Evolutionary conservation across 2,329 filamentous ascomycete species (phyloP).

Genomic region (Lachnum nothofagi): DNA sequence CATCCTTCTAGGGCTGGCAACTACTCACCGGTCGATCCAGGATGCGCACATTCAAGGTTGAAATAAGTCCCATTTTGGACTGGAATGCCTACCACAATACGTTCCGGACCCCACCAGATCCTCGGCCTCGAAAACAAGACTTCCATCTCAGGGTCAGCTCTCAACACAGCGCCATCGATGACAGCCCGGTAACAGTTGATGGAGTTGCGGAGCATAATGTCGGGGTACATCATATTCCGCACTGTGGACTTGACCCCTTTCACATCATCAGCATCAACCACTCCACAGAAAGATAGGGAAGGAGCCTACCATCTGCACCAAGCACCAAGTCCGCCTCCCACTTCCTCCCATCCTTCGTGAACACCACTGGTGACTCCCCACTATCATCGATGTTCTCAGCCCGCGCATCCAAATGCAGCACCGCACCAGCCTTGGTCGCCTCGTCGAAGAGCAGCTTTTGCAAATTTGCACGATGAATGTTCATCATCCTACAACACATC

Average conservation of each 20-base stretch:
- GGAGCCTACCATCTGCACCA: conserved; percentile 6
- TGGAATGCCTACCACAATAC: conserved; percentile 58
- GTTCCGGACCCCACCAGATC: conserved; percentile 58
- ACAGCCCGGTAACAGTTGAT: conserved; percentile 42
- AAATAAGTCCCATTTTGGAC: conserved; percentile 52
- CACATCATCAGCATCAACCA: conserved; percentile 6
- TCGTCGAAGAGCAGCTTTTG: conserved; percentile 7
- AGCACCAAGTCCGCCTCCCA: conserved; percentile 9
- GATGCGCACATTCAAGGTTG: conserved; percentile 59
- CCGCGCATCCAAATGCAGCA: background rate
- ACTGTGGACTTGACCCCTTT: conserved; percentile 9
- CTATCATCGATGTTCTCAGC: conserved; percentile 7
- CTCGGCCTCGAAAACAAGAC: conserved; percentile 48
- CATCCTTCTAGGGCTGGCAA: background rate
- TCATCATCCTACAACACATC: background rate
- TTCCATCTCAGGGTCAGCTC: conserved; percentile 34
- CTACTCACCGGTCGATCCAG: conserved; percentile 48
- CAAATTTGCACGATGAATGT: conserved; percentile 7
- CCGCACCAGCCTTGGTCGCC: conserved; percentile 7
- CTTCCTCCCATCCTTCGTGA: conserved; percentile 7
- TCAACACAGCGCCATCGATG: conserved; percentile 41
- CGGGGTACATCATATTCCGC: conserved; percentile 2
- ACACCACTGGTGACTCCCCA: conserved; percentile 1
- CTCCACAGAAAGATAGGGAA: background rate
- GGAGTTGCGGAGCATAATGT: conserved; percentile 1